Base-by-base conservation (phyloP, 2,329 filamentous ascomycete genomes). In the Penicillium concentricum region DNA sequence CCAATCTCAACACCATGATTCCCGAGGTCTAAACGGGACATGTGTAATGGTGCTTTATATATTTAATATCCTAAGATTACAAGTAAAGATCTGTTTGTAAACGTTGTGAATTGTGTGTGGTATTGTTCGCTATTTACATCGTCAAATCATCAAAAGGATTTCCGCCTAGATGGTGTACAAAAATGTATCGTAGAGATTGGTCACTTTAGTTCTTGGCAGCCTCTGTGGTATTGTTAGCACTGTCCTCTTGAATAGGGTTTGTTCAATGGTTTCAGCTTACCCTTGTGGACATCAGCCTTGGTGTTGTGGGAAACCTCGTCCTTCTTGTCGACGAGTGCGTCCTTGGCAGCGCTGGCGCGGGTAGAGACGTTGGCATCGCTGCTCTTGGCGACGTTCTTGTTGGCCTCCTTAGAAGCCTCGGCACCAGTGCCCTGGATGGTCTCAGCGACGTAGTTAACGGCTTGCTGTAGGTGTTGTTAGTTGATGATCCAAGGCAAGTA, bases 351-450 rank as follows among this genome's bases (percentile, higher is more conserved):
- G 44, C 73, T 76, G 67, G 76, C 77, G 62, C 86, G 85, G 70
- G 82, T 85, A 69, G 76, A 71, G 56, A 85, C 6, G 64, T 65
- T 62, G 60, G 79, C 79, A 70, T 86, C 76, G 72, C 65, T 73
- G 71, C 85, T 84, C 82, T 88, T 88, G 74, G 86, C 86, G 63
- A 85, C 81, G 64, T 81, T 71, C 83, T 89, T 88, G 83, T 89
- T 88, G 78, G 79, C 78, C 78, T 88, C 85, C 84, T 89, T 88
- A 77, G 80, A 84, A 60, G 82, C 77, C 64, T 81, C 79, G 60
- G 78, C 77, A 61, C 79, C 71, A 59, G 78, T 78, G 72, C 86
- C 78, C 79, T 87, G 81, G 71, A 85, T 75, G 68, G 79, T 77
- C 81, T 88, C 87, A 65, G 83, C 76, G 77, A 88, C 84, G 83